Evolutionary conservation across 345 rosid genomes (phyloP), one percentile per base, ranked within the genome.

Genomic region (Euphorbia lathyris): DNA sequence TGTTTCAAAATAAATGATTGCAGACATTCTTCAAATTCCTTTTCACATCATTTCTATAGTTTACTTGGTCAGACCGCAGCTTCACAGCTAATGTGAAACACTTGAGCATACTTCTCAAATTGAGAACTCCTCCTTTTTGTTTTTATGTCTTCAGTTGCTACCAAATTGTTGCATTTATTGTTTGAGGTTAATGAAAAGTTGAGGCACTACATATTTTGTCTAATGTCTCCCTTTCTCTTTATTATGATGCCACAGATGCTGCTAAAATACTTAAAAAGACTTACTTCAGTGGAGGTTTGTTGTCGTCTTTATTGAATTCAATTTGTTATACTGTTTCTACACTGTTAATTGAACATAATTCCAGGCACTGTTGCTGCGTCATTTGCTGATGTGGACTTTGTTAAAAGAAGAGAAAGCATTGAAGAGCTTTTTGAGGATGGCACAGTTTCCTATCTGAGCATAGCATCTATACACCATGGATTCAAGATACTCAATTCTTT

Each of bases 371-470:
- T 94, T 74, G 89, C 90, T 72, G 93, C 97, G 38, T 78, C 97
- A 58, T 88, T 90, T 83, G 97, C 98, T 72, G 98, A 94, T 73
- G 65, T 85, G 81, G 98, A 94, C 81, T 94, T 94, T 81, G 93
- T 94, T 50, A 94, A 81, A 82, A 87, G 96, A 81, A 88, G 98
- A 81, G 90, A 90, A 77, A 80, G 73, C 70, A 75, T 88, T 74
- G 97, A 94, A 67, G 98, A 90, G 78, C 84, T 74, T 72, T 90
- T 94, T 48, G 98, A 94, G 84, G 97, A 94, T 81, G 98, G 98
- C 34, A 90, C 97, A 68, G 71, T 74, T 76, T 86, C 98, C 59
- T 94, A 91, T 83, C 78, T 94, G 76, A 86, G 92, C 85, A 87
- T 94, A 83, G 87, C 93, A 80, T 88, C 97, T 48, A 69, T 94